phyloP scores from a whole-genome alignment of 768 basidiomycete genomes.

The Boletus rubescentipes region DNA sequence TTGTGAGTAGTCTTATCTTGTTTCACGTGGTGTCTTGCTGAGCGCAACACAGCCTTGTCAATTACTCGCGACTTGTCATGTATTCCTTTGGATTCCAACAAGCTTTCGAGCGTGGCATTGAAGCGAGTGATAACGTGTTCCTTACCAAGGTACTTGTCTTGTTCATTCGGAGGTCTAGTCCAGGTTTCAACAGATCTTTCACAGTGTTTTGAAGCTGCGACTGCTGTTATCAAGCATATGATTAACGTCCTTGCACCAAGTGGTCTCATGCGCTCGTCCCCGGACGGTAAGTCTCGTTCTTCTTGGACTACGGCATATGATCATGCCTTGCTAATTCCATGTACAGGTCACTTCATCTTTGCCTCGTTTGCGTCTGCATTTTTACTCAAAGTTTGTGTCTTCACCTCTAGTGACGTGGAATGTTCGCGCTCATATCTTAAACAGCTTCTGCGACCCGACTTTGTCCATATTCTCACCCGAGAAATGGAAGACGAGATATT shows the following conservation, averaged over 20 bases:
- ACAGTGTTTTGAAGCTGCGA: conserved; percentile 69
- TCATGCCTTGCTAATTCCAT: background rate
- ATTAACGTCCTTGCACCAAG: conserved; percentile 63
- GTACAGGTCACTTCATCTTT: conserved; percentile 70
- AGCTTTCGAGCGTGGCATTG: conserved; percentile 69
- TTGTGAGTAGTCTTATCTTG: conserved; percentile 52
- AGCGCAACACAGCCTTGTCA: conserved; percentile 53
- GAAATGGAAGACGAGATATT: conserved; percentile 68
- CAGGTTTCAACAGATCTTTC: background rate
- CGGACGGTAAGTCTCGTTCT: conserved; percentile 56
- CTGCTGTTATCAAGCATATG: conserved; percentile 62
- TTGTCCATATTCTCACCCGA: conserved; percentile 57
- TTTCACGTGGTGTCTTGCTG: conserved; percentile 5
- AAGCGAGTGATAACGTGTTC: conserved; percentile 60
- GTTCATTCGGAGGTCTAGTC: background rate
- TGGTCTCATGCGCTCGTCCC: conserved; percentile 76
- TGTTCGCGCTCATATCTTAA: background rate
- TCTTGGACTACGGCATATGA: background rate
- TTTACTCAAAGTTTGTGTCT: conserved; percentile 62
- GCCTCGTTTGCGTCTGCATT: conserved; percentile 82
- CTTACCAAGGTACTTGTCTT: conserved; percentile 54
- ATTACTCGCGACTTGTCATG: conserved; percentile 80
- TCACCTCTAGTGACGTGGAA: background rate
- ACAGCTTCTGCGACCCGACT: conserved; percentile 73
- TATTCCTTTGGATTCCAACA: conserved; percentile 86